Base-by-base conservation (phyloP, 495 filamentous ascomycete species). In the Penicillium angulare region DNA sequence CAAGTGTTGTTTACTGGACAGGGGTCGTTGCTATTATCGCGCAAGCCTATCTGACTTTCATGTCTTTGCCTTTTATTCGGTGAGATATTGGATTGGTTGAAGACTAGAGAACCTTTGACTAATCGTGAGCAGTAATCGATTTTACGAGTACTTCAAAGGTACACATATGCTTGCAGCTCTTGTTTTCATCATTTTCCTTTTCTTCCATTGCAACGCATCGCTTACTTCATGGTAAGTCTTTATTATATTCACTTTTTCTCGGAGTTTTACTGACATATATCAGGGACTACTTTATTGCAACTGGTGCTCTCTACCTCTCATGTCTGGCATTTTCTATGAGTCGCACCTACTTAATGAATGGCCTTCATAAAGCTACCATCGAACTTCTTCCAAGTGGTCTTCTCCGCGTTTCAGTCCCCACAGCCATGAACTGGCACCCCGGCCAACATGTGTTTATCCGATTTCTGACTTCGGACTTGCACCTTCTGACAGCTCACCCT, bases 281-380 rank as follows among this genome's bases (percentile, higher is more conserved):
- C 43, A 77, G 72, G 74, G 78, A 83, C 55, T 86, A 85, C 56
- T 84, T 85, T 53, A 80, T 84, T 55, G 78, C 79, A 5, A 71
- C 76, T 0, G 78, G 62, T 0, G 66, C 68, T 1, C 53, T 85
- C 18, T 85, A 82, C 60, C 41, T 74, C 5, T 23, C 65, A 2
- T 73, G 68, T 7, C 65, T 77, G 21, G 34, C 75, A 31, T 66
- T 73, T 32, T 54, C 75, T 0, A 69, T 69, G n/a, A 39, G 68
- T 34, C 69, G 76, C 27, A 78, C 75, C 2, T 73, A 63, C 38
- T 56, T 79, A 48, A 60, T 75, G 53, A 66, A 79, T 40, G 74
- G 76, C 26, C 34, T 73, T 0, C 73, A 77, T 43, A 65, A 63
- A 4, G 79, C 80, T 5, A 71, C 55, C 9, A 57, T 81, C 34